Evolutionary conservation across 306 rosid genomes (phyloP), one percentile per base, ranked within the genome.

Genomic region (Cyamopsis tetragonoloba): DNA sequence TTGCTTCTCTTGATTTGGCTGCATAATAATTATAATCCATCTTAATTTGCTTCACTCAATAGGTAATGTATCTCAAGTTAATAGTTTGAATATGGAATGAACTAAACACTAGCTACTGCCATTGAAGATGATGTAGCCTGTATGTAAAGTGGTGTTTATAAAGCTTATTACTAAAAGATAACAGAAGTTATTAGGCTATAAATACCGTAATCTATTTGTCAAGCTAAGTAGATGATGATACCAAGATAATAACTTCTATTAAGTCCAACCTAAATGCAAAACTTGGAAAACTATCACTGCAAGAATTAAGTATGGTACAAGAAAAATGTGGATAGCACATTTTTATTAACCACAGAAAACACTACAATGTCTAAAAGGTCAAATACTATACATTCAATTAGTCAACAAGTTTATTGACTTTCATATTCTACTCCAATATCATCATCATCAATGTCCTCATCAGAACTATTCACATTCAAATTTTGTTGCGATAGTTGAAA

Each of bases 401-500:
- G 55, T 24, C 9, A 67, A 38, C 17, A 1, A 10, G 17, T 55
- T 49, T 67, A 77, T 59, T 63, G 71, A 43, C 47, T 71, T 68
- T 81, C 91, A 55, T 61, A 66, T 20, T 79, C 75, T 10, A 13
- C 44, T 43, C 55, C 78, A 78, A 69, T 30, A 56, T 11, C 68
- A 34, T 77, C 77, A 5, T 80, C 78, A 3, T 64, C n/a, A n/a
- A n/a, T 77, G 20, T 70, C 68, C 41, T 79, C 83, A 9, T 91
- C 87, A 15, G 66, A 72, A 66, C 60, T 77, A 18, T 65, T 13
- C 43, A 3, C 67, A 53, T 22, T 48, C 47, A 48, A 47, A 77
- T 70, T 72, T 30, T 68, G 62, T 39, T 77, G 81, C 2, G 78
- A 74, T 13, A 60, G 81, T 75, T 73, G 74, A 71, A 87, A 85